Conservation (phyloP, 164 flowering plant genomes). For the Aristolochia fimbriata region DNA sequence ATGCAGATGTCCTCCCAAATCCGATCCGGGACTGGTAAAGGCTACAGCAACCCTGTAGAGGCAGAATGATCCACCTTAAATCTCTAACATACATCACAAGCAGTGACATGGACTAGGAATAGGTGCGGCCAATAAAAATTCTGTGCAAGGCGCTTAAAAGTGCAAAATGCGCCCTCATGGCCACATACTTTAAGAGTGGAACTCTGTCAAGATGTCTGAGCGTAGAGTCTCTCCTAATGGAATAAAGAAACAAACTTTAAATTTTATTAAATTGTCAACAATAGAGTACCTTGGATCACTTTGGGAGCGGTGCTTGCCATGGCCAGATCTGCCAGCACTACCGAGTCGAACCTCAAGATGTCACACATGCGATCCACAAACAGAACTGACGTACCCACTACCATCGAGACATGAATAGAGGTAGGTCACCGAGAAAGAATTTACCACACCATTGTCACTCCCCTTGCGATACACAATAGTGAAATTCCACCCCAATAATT, state of each 20-base stretch:
- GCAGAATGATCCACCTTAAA: neutral
- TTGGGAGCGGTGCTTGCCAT: too few relatives aligned
- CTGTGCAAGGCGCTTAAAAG: neutral
- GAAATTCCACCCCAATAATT: neutral
- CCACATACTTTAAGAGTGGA: neutral
- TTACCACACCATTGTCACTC: too few relatives aligned
- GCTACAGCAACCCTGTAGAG: conserved; percentile 5
- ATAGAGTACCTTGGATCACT: neutral
- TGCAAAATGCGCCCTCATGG: neutral
- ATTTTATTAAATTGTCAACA: neutral
- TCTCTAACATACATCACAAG: conserved; percentile 5
- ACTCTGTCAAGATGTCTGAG: neutral
- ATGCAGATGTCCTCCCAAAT: too few relatives aligned
- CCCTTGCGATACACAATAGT: neutral
- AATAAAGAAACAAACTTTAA: too few relatives aligned
- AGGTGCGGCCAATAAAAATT: neutral
- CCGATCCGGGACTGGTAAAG: too few relatives aligned
- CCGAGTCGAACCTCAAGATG: neutral
- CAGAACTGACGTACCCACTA: too few relatives aligned
- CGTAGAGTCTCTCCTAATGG: neutral
- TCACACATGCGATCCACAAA: neutral
- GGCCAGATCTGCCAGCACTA: too few relatives aligned
- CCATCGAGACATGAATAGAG: too few relatives aligned
- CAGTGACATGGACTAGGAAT: too few relatives aligned
- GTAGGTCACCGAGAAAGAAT: too few relatives aligned